Evolutionary conservation across 345 rosid species (phyloP).

Genomic region (Rhodamnia rubescens): DNA sequence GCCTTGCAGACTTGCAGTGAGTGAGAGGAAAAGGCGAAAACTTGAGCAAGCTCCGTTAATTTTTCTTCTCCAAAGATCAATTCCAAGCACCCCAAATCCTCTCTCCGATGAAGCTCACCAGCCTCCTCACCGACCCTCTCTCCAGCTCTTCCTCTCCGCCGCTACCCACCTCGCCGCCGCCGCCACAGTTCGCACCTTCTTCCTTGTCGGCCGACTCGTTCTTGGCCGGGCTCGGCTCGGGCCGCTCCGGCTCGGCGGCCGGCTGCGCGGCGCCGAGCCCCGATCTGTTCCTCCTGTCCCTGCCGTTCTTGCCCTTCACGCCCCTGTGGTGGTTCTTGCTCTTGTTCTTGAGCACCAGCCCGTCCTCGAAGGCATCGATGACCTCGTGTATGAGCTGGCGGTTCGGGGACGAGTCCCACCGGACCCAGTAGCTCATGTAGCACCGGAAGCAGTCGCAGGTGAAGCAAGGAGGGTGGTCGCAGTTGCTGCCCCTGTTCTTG

Average conservation of each 20-base stretch:
- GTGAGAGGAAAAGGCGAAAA: not conserved
- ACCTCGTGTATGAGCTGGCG: slow-evolving; percentile 75
- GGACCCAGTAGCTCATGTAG: slow-evolving; percentile 69
- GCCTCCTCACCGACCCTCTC: slow-evolving; percentile 30
- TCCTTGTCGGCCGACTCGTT: not conserved
- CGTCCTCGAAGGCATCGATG: slow-evolving; percentile 67
- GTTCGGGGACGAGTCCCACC: slow-evolving; percentile 77
- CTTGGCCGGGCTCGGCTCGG: slow-evolving; percentile 4
- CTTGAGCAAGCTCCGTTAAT: not conserved
- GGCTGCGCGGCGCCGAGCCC: slow-evolving; percentile 5
- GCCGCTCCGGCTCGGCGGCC: slow-evolving; percentile 6
- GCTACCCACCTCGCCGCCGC: not conserved
- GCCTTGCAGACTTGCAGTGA: not conserved
- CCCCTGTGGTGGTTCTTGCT: not conserved
- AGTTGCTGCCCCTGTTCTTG: not conserved
- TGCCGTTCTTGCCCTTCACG: slow-evolving; percentile 16
- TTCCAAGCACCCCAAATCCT: slow-evolving; percentile 63
- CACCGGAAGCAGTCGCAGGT: slow-evolving; percentile 70
- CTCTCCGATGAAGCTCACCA: slow-evolving; percentile 63
- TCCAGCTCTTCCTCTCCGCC: slow-evolving; percentile 20
- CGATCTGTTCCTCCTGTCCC: slow-evolving; percentile 34
- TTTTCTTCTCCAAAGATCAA: not conserved
- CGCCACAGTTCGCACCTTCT: not conserved
- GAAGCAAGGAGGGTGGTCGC: slow-evolving; percentile 43
- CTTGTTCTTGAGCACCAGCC: slow-evolving; percentile 9